Base-by-base conservation (phyloP, 192 early-diverging fungal genomes). In the Pecoramyces ruminantium region DNA sequence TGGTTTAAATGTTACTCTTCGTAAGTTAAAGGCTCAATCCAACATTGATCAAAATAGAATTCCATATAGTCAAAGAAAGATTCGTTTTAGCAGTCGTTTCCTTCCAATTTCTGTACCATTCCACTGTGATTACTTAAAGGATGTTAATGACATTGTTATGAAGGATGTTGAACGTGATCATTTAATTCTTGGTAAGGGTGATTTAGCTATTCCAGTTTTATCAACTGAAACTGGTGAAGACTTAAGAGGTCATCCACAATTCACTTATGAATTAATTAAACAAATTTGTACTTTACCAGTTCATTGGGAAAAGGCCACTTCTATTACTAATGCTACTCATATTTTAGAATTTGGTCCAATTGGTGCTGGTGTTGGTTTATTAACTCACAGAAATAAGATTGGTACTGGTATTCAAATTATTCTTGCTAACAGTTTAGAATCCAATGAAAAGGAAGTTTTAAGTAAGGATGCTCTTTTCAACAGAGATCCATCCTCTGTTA, bases 281-380 rank as follows among this genome's bases (percentile, higher is more conserved):
- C 90, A 93, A 79, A 94, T 94, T 80, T 93, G 90, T 83, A 87
- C 84, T 28, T 86, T 86, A 81, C 87, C 92, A 77, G 91, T 95
- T 14, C 83, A 94, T 84, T 96, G 94, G 94, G 91, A 94, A 78
- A 88, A 86, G 79, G 93, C 86, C 17, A 87, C 87, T 42, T 51
- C 89, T 18, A 21, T 67, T 67, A 86, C 89, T n/a, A 86, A 85
- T 28, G 84, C 84, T 34, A 95, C 95, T 15, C 97, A 98, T 85
- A 90, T 97, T n/a, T 88, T 98, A 29, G 97, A 98, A 86, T 98
- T 97, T 87, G 95, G 97, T 21, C 94, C 96, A 0, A 95, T 94
- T 38, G 94, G 94, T 16, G 82, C 92, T 14, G 96, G 96, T 18
- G 93, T 98, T 82, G 96, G 95, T 38, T 84, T 87, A 77, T 85